Conservation (phyloP, 345 rosid genomes). For the Ailanthus altissimus region DNA sequence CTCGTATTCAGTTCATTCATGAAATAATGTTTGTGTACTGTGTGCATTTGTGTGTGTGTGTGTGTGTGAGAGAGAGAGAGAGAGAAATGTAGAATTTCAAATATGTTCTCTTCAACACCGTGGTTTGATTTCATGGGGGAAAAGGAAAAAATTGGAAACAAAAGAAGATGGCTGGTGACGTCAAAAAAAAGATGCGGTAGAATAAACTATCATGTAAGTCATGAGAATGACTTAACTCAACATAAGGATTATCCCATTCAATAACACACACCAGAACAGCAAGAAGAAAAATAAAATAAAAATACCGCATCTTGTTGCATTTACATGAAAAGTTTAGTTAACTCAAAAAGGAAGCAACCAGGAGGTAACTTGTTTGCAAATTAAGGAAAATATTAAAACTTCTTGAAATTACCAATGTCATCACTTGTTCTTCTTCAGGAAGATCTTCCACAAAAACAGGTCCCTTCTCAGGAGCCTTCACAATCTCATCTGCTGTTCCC, state of each 20-base stretch:
- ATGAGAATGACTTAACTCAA: background rate
- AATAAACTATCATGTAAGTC: background rate
- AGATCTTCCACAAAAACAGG: conserved; percentile 94
- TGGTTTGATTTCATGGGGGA: too few relatives aligned
- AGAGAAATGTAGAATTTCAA: too few relatives aligned
- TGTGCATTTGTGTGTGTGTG: too few relatives aligned
- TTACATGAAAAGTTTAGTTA: conserved; percentile 2
- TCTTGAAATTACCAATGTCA: conserved; percentile 50
- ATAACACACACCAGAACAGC: background rate
- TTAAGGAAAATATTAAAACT: background rate
- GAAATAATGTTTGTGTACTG: too few relatives aligned
- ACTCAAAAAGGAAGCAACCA: background rate
- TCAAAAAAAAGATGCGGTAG: background rate
- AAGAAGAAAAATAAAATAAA: background rate
- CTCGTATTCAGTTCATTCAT: too few relatives aligned
- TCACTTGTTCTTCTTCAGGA: conserved; percentile 91
- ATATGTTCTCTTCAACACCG: too few relatives aligned
- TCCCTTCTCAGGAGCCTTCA: conserved; percentile 94
- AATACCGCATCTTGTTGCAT: background rate
- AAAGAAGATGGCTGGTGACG: background rate
- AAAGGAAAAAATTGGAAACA: background rate
- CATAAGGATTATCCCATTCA: background rate
- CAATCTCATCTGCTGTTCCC: conserved; percentile 97
- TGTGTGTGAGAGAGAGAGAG: too few relatives aligned
- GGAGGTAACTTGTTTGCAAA: background rate